Evolutionary conservation across 1,139 yeast genomes (phyloP), one percentile per base, ranked within the genome.

Genomic region (Geotrichum phurueaensis): DNA sequence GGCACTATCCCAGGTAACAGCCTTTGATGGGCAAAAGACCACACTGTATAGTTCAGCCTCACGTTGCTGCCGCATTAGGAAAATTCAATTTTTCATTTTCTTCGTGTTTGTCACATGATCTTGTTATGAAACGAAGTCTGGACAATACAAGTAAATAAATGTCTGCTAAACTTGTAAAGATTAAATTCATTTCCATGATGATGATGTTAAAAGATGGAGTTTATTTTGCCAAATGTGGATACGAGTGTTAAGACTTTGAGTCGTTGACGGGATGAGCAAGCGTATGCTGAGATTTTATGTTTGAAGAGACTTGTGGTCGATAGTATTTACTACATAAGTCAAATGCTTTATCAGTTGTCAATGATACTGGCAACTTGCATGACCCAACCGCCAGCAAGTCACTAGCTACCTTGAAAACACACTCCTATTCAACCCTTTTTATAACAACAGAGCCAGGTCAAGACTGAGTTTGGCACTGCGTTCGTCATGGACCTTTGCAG

Each of bases 401-500:
- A n/a, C 20, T 39, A 6, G n/a, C 47, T 39, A n/a, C 47, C 18
- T 39, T 39, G 7, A 13, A 15, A 18, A 18, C 47, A 2, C 20
- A 39, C 1, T 20, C 47, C 3, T 39, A 39, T 5, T 39, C 47
- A 13, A 39, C 47, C 10, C 47, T 39, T 39, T 39, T 49, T 29
- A 13, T 22, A 39, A 39, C 22, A 61, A 59, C 54, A 60, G 20
- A 49, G 52, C 10, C 60, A 58, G 27, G 48, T 58, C 31, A 57
- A 59, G 47, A 57, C 55, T 22, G 59, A 56, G 3, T 50, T 54
- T 25, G 43, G 51, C 2, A 33, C 58, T 33, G 15, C 51, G 1
- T 36, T 29, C n/a, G 56, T 57, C 1, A 53, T 54, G 10, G 64
- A 63, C 3, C 61, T 66, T 10, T 65, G 68, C 53, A 59, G 65